Conservation (phyloP, 305 asterid genomes). For the Fraxinus dipetala region DNA sequence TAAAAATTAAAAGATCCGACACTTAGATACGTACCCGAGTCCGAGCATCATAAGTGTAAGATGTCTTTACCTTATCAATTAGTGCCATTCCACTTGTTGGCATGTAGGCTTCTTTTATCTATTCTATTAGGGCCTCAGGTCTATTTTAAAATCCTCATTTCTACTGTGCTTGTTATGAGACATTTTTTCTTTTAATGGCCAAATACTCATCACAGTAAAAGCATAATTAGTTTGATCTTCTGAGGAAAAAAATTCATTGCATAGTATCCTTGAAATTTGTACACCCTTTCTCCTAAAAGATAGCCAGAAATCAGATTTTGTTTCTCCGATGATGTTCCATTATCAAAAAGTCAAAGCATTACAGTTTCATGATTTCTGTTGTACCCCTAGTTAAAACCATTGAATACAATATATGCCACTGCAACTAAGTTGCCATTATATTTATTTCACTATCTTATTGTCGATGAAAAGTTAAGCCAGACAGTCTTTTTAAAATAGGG, state of each 20-base stretch:
- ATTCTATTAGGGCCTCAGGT: not conserved
- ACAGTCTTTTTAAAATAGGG: not conserved
- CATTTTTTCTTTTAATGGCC: not conserved
- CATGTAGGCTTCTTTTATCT: not conserved
- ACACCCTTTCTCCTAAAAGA: not conserved
- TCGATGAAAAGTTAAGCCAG: not conserved
- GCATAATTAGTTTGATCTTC: not conserved
- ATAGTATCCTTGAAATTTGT: not conserved
- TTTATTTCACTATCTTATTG: not conserved
- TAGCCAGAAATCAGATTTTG: slow-evolving; percentile 1
- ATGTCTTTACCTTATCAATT: not conserved
- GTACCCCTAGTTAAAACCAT: not conserved
- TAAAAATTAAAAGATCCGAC: no score
- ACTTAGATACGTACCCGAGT: no score
- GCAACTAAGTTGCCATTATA: not conserved
- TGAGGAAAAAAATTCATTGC: not conserved
- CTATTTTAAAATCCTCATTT: not conserved
- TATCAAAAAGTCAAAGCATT: not conserved
- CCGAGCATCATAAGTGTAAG: not conserved
- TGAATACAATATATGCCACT: slow-evolving; percentile 3
- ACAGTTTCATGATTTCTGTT: not conserved
- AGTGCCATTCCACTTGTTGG: not conserved
- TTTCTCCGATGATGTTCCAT: not conserved
- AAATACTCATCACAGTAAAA: no score
- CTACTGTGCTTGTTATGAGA: not conserved